phyloP scores from a whole-genome alignment of 1,284 basidiomycete genomes.

The Tremellales sp. region DNA sequence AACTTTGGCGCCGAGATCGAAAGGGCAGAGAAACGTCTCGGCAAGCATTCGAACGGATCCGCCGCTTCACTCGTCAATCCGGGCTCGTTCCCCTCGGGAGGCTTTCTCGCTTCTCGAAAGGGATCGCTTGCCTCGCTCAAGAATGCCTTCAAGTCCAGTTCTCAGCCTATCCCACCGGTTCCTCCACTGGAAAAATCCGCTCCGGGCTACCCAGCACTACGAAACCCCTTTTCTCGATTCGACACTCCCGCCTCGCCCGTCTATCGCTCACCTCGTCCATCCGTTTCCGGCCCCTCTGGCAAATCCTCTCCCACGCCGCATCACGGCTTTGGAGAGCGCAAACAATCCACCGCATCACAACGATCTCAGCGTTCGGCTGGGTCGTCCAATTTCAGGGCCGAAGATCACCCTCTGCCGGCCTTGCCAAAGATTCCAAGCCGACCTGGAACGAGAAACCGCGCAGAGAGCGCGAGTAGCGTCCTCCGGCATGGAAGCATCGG shows the following conservation, averaged over 20 bases:
- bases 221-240: conserved; percentile 43
- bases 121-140: conserved; percentile 79
- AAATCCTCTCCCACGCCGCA: conserved; percentile 10
- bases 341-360: conserved; percentile 35
- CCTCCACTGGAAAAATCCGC: conserved; percentile 27
- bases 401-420: conserved; percentile 38
- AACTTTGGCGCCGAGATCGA: not conserved
- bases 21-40: conserved; percentile 20
- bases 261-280: conserved; percentile 12
- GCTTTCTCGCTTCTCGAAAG: conserved; percentile 57
- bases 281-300: conserved; percentile 3
- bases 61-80: conserved; percentile 48
- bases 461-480: no score
- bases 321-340: conserved; percentile 23
- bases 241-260: conserved; percentile 32
- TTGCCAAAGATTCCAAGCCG: conserved; percentile 34
- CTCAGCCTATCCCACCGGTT: conserved; percentile 31
- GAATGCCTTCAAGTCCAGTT: conserved; percentile 69
- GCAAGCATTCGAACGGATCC: conserved; percentile 44
- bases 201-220: conserved; percentile 40
- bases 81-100: conserved; percentile 17
- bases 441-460: conserved; percentile 16
- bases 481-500: conserved; percentile 34
- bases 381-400: conserved; percentile 37
- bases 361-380: conserved; percentile 36